These are phyloP conservation scores for Pythium guiyangense DNA, from an alignment of 352 stramenopile species.

Conservation along the genomic window DNA sequence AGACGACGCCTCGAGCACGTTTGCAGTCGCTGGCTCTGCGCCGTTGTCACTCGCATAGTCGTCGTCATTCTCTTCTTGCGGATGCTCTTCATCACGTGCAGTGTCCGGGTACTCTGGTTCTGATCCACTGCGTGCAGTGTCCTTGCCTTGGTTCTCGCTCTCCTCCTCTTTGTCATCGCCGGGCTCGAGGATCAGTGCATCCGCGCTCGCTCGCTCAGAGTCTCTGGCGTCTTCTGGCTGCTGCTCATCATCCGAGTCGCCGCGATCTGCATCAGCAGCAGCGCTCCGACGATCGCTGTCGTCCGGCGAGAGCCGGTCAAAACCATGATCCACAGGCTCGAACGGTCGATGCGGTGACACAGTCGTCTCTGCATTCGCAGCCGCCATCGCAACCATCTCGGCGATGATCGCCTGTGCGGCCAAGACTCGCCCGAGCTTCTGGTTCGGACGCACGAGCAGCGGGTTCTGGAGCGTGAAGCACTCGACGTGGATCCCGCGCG, in stretches of 20 bases:
- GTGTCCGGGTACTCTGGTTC: background rate
- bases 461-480: constrained; percentile 54
- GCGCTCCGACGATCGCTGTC: background rate
- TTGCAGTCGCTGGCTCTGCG: background rate
- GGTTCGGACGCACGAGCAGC: constrained; percentile 60
- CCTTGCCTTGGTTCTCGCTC: background rate
- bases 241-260: background rate
- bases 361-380: background rate
- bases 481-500: constrained; percentile 45
- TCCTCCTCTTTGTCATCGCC: constrained; percentile 2
- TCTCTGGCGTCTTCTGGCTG: background rate
- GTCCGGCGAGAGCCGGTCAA: background rate
- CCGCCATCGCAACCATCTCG: constrained; percentile 46
- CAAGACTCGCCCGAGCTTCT: constrained; percentile 64
- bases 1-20: constrained; percentile 6
- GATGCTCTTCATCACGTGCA: background rate
- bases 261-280: background rate
- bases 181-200: constrained; percentile 5
- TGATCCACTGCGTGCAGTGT: too few species aligned
- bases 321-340: constrained; percentile 11
- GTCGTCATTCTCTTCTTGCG: background rate
- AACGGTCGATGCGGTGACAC: background rate
- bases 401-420: constrained; percentile 68
- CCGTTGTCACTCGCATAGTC: background rate
- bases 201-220: constrained; percentile 3